Base-by-base conservation (phyloP, 2,329 filamentous ascomycete genomes). In the Colletotrichum godetiae region DNA sequence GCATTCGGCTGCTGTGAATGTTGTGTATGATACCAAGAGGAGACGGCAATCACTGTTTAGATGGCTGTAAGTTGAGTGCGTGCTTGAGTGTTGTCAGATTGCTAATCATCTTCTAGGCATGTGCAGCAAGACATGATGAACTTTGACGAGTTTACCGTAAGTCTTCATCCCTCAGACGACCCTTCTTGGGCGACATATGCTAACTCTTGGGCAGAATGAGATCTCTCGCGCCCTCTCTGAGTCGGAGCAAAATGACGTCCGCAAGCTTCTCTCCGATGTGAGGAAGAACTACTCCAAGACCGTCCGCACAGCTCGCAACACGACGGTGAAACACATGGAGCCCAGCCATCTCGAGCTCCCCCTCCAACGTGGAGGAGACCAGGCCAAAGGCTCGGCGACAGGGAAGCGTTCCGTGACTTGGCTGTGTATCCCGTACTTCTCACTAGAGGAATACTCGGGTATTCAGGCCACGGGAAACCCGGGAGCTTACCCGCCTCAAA, bases 351-450 rank as follows among this genome's bases (percentile, higher is more conserved):
- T 85, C n/a, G 81, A 85, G n/a, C 75, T 83, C 6, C 71, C 79
- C 4, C 78, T 86, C 4, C 73, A 76, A 1, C 65, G 67, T 1
- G 76, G 78, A n/a, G 76, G 78, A 19, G 75, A 73, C 15, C 67
- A 73, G 13, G n/a, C 71, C 74, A 79, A 73, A 59, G 73, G 61
- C 7, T 75, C 65, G 62, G 63, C 49, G 60, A 73, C 11, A 64
- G 75, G 63, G 2, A 72, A 72, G 12, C 76, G 76, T 19, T 71
- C 75, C 1, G 79, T 80, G 0, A 81, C 80, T 24, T 88, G 85
- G 85, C 75, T 87, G 3, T 86, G 84, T 35, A 77, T 88, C 15
- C 87, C 87, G 0, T 88, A 87, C 73, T 87, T 88, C 74, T 81
- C 81, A 2, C 80, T 88, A 0, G 82, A 86, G 63, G 80, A 81